Evolutionary conservation across 2,329 filamentous ascomycete genomes (phyloP), one percentile per base, ranked within the genome.

Genomic region (Pseudocercospora vitis): DNA sequence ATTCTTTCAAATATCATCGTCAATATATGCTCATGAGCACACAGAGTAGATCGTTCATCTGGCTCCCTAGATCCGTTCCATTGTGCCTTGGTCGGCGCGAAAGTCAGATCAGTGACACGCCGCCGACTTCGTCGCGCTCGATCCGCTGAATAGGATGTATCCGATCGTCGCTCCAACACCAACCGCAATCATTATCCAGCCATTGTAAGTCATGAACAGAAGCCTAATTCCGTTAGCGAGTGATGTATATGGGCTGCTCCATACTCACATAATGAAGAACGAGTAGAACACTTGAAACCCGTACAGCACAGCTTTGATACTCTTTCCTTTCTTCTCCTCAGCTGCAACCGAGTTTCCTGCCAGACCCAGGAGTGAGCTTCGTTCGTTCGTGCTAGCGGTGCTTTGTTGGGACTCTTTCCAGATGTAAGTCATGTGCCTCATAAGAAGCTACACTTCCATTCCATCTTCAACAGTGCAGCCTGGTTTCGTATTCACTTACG

Each of bases 151-250:
- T 39, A 87, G 65, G 56, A 96, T 70, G 69, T 95, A 96, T 37
- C 94, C 94, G 39, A 95, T 72, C 62, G 95, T 95, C 0, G 92
- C 91, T 12, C 94, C 94, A 7, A 95, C 76, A 0, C 88, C 88
- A 12, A 97, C 91, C 2, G 92, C 83, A 62, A 95, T 74, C 94
- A 99, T 99, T 63, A 99, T 85, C 86, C 89, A 95, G 52, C 94
- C 94, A 67, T 99, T 99, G 76, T 99, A 99, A n/a, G 94, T 99
- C 94, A 99, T 99, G 74, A 99, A 99, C 18, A 99, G 76, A 57
- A 99, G 79, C 94, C 92, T 97, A 55, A 1, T 11, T 1, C 2
- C 28, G 19, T 59, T 33, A 60, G 47, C 39, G 14, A 21, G 5
- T 7, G 12, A 21, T 21, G 4, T n/a, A 48, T 8, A n/a, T 16